Evolutionary conservation across 352 stramenopile genomes (phyloP), one percentile per base, ranked within the genome.

Genomic region (Globisporangium echinulatum): DNA sequence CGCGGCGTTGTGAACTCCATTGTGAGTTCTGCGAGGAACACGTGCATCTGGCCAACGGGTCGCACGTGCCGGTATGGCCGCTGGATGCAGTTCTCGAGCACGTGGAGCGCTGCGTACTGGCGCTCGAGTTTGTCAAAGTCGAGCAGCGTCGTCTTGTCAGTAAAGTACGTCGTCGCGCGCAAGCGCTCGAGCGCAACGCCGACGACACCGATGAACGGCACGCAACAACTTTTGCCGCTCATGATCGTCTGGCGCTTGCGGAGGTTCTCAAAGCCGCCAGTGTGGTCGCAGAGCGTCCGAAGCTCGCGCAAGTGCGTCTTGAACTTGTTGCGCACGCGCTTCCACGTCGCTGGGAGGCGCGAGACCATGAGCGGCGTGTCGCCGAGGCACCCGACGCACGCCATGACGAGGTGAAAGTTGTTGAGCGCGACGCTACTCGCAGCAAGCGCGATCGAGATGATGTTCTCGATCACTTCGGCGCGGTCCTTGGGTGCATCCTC

Each of bases 341-440:
- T 90, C 79, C 82, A 92, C 10, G 82, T 90, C 5, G 69, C 59
- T 8, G 82, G 82, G 47, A 92, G 61, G 19, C 82, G 68, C 7
- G 78, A 85, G 49, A 68, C 70, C 79, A 92, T 92, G 11, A 92
- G 70, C 3, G 82, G 78, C 11, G 63, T 80, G 58, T 90, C 82
- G 15, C 82, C 82, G 0, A 92, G 63, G 49, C 82, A 89, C 5
- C 82, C 82, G 0, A 92, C 78, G 33, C 82, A 90, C 8, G 74
- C 78, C 82, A 92, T 90, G 17, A 88, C 77, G n/a, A 92, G 61
- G 57, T 88, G 75, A 51, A 90, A 92, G 51, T 90, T 92, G 63
- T 79, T 77, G 37, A 90, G 58, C 7, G 71, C 66, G 15, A 78
- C 53, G 19, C 54, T 62, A 49, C 66, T 77, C 5, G 78, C 75